Conservation (phyloP, 148 eudicot genomes). For the Rhododendron williamsianum region DNA sequence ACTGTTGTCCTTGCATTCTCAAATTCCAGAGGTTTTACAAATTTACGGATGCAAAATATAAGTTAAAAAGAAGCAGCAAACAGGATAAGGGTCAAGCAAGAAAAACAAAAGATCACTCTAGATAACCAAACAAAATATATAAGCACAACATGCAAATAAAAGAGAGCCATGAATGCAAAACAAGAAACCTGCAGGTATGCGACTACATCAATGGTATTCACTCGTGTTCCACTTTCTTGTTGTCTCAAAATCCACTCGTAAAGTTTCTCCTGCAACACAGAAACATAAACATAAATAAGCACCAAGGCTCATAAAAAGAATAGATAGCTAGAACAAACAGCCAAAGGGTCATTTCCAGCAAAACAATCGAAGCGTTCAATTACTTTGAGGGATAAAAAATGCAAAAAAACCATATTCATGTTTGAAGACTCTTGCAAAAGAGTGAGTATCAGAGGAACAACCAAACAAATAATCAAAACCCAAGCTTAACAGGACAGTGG, state of each 20-base stretch:
- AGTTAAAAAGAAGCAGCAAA: not conserved
- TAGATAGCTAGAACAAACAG: not conserved
- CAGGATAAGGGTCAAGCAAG: not conserved
- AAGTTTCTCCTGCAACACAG: not conserved
- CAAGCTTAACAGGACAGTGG: not conserved
- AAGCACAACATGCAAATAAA: not conserved
- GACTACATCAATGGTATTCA: not conserved
- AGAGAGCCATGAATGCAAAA: not conserved
- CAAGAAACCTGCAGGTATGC: not conserved
- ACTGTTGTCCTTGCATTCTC: not conserved
- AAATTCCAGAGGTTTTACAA: not conserved
- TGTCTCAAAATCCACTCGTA: not conserved
- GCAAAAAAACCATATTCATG: not conserved
- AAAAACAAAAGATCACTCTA: not conserved
- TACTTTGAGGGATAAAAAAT: not conserved
- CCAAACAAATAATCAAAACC: not conserved
- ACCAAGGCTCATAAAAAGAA: not conserved
- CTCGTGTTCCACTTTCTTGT: not conserved
- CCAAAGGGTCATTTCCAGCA: not conserved
- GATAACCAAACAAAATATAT: not conserved
- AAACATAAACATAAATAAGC: not conserved
- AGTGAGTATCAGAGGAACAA: not conserved
- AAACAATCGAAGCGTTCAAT: not conserved
- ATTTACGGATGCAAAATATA: not conserved
- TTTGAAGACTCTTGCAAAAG: not conserved